Evolutionary conservation across 1,284 basidiomycete species (phyloP).

Genomic region (Prillingera fragicola): DNA sequence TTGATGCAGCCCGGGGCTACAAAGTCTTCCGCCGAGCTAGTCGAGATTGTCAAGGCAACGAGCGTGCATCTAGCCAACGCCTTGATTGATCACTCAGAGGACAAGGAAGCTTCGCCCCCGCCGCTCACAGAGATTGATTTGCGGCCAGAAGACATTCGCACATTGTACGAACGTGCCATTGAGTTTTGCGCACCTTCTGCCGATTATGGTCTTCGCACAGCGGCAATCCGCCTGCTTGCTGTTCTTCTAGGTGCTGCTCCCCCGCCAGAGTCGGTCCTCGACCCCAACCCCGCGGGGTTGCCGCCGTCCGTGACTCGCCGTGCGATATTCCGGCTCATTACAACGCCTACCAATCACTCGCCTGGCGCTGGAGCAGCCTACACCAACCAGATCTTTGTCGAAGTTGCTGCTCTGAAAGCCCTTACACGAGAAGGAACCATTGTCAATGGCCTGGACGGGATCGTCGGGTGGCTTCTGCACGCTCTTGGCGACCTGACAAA

Average conservation of each 20-base stretch:
- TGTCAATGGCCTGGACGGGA: slow-evolving; percentile 31
- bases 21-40: slow-evolving; percentile 19
- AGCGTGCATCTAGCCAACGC: slow-evolving; percentile 30
- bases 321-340: slow-evolving; percentile 31
- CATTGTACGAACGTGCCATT: slow-evolving; percentile 29
- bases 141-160: slow-evolving; percentile 19
- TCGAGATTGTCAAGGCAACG: slow-evolving; percentile 34
- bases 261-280: slow-evolving; percentile 22
- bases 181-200: slow-evolving; percentile 22
- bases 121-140: slow-evolving; percentile 13
- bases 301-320: slow-evolving; percentile 25
- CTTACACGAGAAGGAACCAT: slow-evolving; percentile 33
- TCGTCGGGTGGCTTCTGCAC: slow-evolving; percentile 34
- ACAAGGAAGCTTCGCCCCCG: not conserved
- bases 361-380: slow-evolving; percentile 9
- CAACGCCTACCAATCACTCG: slow-evolving; percentile 12
- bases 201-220: slow-evolving; percentile 29
- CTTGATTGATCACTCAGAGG: slow-evolving; percentile 14
- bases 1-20: slow-evolving; percentile 29
- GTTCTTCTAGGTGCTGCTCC: slow-evolving; percentile 30
- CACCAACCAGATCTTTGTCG: slow-evolving; percentile 34
- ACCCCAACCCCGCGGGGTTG: slow-evolving; percentile 11
- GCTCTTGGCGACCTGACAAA: slow-evolving; percentile 20
- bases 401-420: slow-evolving; percentile 35
- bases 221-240: slow-evolving; percentile 36